These are phyloP conservation scores for Margaritispora aquatica DNA, from an alignment of 495 filamentous ascomycete genomes.

Conservation along the genomic window DNA sequence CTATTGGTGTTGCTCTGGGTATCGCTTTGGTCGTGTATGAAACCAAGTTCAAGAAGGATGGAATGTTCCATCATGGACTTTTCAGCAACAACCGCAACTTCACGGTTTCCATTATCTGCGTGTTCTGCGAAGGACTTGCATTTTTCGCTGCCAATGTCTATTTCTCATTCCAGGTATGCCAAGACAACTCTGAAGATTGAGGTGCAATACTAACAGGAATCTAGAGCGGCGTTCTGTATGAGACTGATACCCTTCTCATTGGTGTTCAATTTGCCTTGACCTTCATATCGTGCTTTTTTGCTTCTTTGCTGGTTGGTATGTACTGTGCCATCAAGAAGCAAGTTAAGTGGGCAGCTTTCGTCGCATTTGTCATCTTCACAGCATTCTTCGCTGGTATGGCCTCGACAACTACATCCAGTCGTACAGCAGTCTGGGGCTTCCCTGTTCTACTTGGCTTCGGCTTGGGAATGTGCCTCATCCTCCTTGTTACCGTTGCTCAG, in stretches of 20 bases:
- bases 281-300: conserved; percentile 19
- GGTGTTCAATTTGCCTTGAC: conserved; percentile 24
- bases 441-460: conserved; percentile 26
- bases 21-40: conserved; percentile 24
- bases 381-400: conserved; percentile 28
- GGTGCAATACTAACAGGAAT: neutral
- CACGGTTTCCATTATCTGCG: conserved; percentile 23
- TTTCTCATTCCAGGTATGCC: conserved; percentile 28
- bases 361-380: conserved; percentile 22
- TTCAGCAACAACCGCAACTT: conserved; percentile 30
- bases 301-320: conserved; percentile 16
- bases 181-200: neutral
- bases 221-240: conserved; percentile 18
- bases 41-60: conserved; percentile 27
- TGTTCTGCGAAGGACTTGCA: conserved; percentile 29
- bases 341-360: conserved; percentile 19
- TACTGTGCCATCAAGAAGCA: conserved; percentile 24
- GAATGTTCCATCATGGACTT: conserved; percentile 32
- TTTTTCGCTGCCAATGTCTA: conserved; percentile 34
- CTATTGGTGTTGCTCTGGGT: conserved; percentile 22
- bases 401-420: conserved; percentile 10
- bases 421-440: conserved; percentile 26
- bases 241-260: conserved; percentile 23
- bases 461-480: conserved; percentile 25
- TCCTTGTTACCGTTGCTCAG: conserved; percentile 29